These are phyloP conservation scores for Globisporangium heterothallicum DNA, from an alignment of 352 stramenopile species.

Conservation along the genomic window DNA sequence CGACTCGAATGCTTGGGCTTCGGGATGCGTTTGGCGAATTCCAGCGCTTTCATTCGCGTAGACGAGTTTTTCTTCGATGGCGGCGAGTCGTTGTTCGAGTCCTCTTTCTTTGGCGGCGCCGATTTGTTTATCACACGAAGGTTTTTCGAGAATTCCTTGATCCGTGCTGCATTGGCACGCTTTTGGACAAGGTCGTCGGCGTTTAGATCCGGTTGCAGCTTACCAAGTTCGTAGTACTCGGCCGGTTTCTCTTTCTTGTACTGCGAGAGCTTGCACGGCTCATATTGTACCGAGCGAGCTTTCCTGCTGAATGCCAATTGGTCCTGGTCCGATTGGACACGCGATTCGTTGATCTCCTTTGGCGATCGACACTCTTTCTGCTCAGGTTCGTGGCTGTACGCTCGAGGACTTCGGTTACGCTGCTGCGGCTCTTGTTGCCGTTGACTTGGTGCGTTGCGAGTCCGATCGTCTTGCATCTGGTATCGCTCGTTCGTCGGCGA, in stretches of 20 bases:
- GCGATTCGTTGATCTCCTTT: conserved; percentile 56
- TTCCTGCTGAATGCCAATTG: conserved; percentile 78
- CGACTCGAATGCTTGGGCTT: conserved; percentile 45
- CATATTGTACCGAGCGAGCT: conserved; percentile 66
- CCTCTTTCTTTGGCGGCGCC: conserved; percentile 26
- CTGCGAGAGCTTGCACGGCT: conserved; percentile 79
- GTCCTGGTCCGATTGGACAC: conserved; percentile 47
- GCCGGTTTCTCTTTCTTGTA: conserved; percentile 84
- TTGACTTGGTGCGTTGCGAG: background rate
- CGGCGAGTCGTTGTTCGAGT: conserved; percentile 17
- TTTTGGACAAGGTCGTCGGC: conserved; percentile 75
- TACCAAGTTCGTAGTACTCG: conserved; percentile 87
- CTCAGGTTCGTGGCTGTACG: background rate
- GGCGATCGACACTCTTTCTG: conserved; percentile 37
- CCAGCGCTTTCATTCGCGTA: conserved; percentile 62
- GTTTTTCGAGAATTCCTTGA: conserved; percentile 84
- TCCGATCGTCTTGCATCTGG: background rate
- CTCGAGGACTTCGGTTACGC: conserved; percentile 4
- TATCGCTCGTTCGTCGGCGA: conserved; percentile 10
- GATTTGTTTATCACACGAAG: conserved; percentile 72
- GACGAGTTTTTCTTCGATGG: conserved; percentile 43
- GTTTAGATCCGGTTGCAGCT: conserved; percentile 84
- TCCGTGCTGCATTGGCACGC: conserved; percentile 65
- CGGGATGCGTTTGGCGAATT: conserved; percentile 76
- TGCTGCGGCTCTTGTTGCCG: conserved; percentile 1